Evolutionary conservation across 202 grass and related monocot species (phyloP).

Genomic region (Musa balbisiana): DNA sequence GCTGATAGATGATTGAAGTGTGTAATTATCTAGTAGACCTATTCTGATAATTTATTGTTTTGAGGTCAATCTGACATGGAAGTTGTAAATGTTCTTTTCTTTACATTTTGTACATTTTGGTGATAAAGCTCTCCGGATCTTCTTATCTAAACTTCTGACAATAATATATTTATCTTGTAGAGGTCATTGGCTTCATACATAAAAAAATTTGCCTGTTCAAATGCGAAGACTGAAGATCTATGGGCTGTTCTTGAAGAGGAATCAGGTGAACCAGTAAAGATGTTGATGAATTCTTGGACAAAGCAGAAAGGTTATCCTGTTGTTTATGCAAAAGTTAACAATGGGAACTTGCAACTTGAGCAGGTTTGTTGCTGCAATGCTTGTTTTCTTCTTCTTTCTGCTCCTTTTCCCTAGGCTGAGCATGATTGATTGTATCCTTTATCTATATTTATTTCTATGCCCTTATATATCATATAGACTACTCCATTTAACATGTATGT

Average conservation of each 20-base stretch:
- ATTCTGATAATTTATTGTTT: neutral
- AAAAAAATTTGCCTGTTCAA: conserved; percentile 78
- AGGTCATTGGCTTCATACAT: conserved; percentile 83
- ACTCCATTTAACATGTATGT: too few species aligned
- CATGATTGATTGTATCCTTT: too few species aligned
- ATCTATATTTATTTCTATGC: neutral
- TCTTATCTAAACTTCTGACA: neutral
- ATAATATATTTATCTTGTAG: conserved; percentile 36
- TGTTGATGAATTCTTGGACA: conserved; percentile 92
- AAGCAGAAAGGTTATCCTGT: conserved; percentile 97
- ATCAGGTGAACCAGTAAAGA: conserved; percentile 73
- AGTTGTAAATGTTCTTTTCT: too few species aligned
- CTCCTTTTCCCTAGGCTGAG: neutral
- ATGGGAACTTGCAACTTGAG: conserved; percentile 52
- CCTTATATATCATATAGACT: neutral
- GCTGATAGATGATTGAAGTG: too few species aligned
- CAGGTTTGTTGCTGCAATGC: conserved; percentile 40
- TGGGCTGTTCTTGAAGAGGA: conserved; percentile 93
- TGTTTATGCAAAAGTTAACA: conserved; percentile 46
- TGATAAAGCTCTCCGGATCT: neutral
- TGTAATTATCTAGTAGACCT: neutral
- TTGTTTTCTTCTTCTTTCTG: neutral
- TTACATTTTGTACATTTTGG: neutral
- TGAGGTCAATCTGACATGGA: neutral
- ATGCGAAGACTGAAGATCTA: conserved; percentile 92